Conservation (phyloP, 441 rosid genomes). For the Populus tomentosa region DNA sequence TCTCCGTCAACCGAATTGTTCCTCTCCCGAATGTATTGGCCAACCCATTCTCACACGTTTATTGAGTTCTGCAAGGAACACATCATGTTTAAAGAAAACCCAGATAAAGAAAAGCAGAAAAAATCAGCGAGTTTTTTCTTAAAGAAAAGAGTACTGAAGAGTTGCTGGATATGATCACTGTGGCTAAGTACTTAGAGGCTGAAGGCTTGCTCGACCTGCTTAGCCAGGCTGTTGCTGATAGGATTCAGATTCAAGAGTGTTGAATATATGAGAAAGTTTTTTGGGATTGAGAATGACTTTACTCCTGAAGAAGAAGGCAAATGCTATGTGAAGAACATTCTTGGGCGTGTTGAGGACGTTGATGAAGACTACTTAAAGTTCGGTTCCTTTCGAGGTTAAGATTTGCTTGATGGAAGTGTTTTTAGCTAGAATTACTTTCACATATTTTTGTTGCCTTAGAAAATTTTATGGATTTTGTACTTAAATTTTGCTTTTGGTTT, state of each 20-base stretch:
- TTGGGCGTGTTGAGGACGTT: conserved; percentile 18
- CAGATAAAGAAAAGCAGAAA: background rate
- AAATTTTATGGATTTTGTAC: background rate
- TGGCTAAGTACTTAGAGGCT: conserved; percentile 17
- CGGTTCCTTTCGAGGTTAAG: background rate
- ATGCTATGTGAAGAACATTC: conserved; percentile 9
- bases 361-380: background rate
- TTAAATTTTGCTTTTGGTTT: background rate
- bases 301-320: conserved; percentile 16
- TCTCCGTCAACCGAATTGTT: background rate
- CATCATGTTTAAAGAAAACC: background rate
- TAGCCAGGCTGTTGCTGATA: background rate
- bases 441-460: background rate
- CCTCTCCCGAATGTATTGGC: background rate
- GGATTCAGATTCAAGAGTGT: conserved; percentile 12
- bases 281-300: conserved; percentile 14
- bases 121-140: background rate
- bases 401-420: background rate
- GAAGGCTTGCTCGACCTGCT: background rate
- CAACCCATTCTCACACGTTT: background rate
- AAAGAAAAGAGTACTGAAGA: background rate
- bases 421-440: background rate
- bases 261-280: background rate
- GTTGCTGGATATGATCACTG: background rate
- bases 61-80: background rate